Evolutionary conservation across 2,329 filamentous ascomycete genomes (phyloP).

Genomic region (Aspergillus ruber): DNA sequence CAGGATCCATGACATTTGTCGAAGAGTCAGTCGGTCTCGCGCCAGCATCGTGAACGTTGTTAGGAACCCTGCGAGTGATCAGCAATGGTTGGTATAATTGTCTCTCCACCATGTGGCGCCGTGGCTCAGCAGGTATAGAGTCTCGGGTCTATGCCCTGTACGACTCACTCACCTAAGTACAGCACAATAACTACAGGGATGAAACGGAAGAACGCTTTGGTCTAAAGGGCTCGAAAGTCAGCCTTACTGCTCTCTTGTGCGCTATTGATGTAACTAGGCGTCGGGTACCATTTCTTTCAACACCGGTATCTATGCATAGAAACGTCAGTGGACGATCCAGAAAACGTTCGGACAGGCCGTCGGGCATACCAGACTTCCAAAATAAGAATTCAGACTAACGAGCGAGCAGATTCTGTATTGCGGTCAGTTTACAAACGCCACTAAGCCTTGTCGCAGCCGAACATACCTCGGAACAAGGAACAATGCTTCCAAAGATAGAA

Average conservation of each 20-base stretch:
- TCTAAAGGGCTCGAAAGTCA: conserved; percentile 36
- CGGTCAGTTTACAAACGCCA: neutral
- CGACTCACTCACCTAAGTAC: conserved; percentile 57
- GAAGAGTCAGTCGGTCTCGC: conserved; percentile 49
- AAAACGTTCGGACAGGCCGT: conserved; percentile 1
- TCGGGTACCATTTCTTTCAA: conserved; percentile 73
- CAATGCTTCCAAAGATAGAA: conserved; percentile 80
- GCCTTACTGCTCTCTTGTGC: conserved; percentile 11
- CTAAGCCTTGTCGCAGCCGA: neutral
- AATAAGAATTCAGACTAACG: conserved; percentile 80
- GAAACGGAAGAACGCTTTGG: conserved; percentile 84
- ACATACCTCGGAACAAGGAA: conserved; percentile 70
- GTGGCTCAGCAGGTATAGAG: conserved; percentile 9
- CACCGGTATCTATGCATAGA: conserved; percentile 61
- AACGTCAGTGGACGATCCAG: conserved; percentile 11
- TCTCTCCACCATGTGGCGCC: conserved; percentile 2
- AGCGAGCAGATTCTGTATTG: conserved; percentile 68
- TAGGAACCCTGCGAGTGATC: conserved; percentile 57
- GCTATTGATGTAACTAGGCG: neutral
- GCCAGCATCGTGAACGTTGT: conserved; percentile 65
- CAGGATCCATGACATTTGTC: conserved; percentile 55
- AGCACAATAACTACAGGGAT: conserved; percentile 70
- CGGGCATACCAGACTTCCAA: conserved; percentile 47
- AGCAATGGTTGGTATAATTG: conserved; percentile 3
- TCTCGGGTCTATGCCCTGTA: neutral